phyloP scores from a whole-genome alignment of 1,139 yeast species.

The Taphrina flavorubra region DNA sequence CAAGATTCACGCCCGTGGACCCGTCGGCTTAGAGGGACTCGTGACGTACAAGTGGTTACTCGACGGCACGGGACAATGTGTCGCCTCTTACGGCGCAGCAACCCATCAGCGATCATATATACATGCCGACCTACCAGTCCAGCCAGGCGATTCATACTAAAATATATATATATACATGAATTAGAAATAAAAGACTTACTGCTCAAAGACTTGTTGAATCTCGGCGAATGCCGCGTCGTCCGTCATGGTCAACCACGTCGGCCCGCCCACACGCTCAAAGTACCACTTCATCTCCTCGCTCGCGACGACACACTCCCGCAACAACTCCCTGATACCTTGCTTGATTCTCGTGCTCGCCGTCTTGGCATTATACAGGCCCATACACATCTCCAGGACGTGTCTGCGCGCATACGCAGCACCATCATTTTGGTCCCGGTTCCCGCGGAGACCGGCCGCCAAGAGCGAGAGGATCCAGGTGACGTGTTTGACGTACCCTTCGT shows the following conservation, averaged over 20 bases:
- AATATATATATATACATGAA: neutral
- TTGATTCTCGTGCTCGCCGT: slow-evolving; percentile 25
- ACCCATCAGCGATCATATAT: neutral
- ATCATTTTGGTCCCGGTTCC: neutral
- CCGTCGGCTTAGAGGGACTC: slow-evolving; percentile 95
- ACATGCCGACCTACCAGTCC: neutral
- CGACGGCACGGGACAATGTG: slow-evolving; percentile 31
- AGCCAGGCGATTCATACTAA: neutral
- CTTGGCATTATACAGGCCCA: slow-evolving; percentile 32
- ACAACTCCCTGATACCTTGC: slow-evolving; percentile 7
- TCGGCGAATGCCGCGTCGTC: slow-evolving; percentile 4
- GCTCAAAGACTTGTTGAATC: neutral
- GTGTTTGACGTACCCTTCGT: slow-evolving; percentile 36
- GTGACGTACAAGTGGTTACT: slow-evolving; percentile 78
- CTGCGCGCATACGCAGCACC: slow-evolving; percentile 26
- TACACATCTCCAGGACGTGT: slow-evolving; percentile 31
- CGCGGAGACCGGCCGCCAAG: slow-evolving; percentile 39
- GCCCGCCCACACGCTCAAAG: slow-evolving; percentile 30
- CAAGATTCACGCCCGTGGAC: slow-evolving; percentile 97
- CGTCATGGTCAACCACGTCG: slow-evolving; percentile 12
- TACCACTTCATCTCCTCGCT: slow-evolving; percentile 1
- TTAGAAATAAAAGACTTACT: neutral
- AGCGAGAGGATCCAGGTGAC: slow-evolving; percentile 42
- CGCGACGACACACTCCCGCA: neutral
- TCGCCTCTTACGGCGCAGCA: slow-evolving; percentile 31